These are phyloP conservation scores for Claviceps humidiphila DNA, from an alignment of 2,329 filamentous ascomycete species.

Conservation along the genomic window DNA sequence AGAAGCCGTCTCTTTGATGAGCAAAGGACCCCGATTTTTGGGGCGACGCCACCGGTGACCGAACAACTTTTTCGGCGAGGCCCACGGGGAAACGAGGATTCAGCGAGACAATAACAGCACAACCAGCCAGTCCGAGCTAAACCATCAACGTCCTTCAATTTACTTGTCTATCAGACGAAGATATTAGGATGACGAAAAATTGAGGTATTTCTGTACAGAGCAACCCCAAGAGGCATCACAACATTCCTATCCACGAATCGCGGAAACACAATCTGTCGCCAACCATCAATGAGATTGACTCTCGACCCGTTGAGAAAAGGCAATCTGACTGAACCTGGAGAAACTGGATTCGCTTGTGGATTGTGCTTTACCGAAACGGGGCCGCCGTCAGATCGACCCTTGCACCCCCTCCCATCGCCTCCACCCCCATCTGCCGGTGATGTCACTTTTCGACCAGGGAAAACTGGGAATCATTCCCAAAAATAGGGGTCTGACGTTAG, in stretches of 20 bases:
- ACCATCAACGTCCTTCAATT: not conserved
- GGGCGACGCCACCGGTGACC: not conserved
- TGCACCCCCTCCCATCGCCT: not conserved
- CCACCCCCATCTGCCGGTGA: not conserved
- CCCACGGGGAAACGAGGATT: not conserved
- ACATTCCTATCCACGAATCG: not conserved
- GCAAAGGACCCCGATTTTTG: not conserved
- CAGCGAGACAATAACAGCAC: not conserved
- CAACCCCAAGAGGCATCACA: not conserved
- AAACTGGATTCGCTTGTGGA: not conserved
- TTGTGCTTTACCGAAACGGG: conserved; percentile 1
- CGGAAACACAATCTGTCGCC: not conserved
- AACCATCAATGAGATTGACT: not conserved
- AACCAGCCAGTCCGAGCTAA: not conserved
- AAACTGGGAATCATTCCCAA: not conserved
- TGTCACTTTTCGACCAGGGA: not conserved
- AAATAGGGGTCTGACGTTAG: not conserved
- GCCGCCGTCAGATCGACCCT: not conserved
- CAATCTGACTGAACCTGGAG: not conserved
- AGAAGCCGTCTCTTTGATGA: not conserved
- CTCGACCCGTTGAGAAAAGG: not conserved
- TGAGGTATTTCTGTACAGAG: too few relatives aligned
- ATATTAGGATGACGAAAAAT: too few relatives aligned
- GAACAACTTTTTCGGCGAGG: conserved; percentile 1
- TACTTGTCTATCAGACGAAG: not conserved